A percentile compares a stretch with the other conserved stretches of the same genome.
These are phyloP conservation scores for Penicillium sp. DNA, from an alignment of 2,329 filamentous ascomycete genomes.

Conservation along the genomic window DNA sequence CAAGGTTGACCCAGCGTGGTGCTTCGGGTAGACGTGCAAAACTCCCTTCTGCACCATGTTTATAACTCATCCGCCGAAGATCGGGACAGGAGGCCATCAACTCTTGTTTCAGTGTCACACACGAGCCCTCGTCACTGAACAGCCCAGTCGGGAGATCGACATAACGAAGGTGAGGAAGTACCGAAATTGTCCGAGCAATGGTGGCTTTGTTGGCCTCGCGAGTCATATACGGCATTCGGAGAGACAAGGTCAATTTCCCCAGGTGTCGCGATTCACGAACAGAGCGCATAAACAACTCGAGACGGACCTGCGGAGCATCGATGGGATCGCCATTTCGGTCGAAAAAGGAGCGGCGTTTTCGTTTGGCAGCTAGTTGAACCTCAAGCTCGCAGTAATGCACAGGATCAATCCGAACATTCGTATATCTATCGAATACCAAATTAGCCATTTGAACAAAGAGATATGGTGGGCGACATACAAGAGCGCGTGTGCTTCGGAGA, in stretches of 20 bases:
- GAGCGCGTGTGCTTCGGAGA: slow-evolving; percentile 53
- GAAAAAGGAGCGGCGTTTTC: slow-evolving; percentile 71
- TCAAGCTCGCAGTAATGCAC: slow-evolving; percentile 94
- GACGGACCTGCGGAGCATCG: slow-evolving; percentile 73
- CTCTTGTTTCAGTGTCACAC: slow-evolving; percentile 75
- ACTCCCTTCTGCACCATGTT: slow-evolving; percentile 72
- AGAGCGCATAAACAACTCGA: slow-evolving; percentile 77
- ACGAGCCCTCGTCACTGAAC: slow-evolving; percentile 76
- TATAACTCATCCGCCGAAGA: slow-evolving; percentile 86
- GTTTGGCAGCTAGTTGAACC: slow-evolving; percentile 73
- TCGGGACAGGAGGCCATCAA: slow-evolving; percentile 80
- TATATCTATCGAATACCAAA: slow-evolving; percentile 59
- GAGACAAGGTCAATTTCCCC: slow-evolving; percentile 69
- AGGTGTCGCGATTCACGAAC: slow-evolving; percentile 74
- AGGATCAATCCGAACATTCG: slow-evolving; percentile 86
- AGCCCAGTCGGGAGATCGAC: slow-evolving; percentile 89
- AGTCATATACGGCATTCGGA: slow-evolving; percentile 95
- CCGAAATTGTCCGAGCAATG: slow-evolving; percentile 80
- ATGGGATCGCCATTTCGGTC: slow-evolving; percentile 76
- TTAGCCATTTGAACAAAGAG: background rate
- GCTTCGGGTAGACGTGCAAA: slow-evolving; percentile 68
- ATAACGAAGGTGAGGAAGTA: slow-evolving; percentile 80
- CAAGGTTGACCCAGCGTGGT: slow-evolving; percentile 43
- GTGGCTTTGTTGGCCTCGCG: slow-evolving; percentile 82
- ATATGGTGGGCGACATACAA: slow-evolving; percentile 57